These are phyloP conservation scores for Hylodesmum podocarpum DNA, from an alignment of 306 rosid genomes.

Conservation along the genomic window DNA sequence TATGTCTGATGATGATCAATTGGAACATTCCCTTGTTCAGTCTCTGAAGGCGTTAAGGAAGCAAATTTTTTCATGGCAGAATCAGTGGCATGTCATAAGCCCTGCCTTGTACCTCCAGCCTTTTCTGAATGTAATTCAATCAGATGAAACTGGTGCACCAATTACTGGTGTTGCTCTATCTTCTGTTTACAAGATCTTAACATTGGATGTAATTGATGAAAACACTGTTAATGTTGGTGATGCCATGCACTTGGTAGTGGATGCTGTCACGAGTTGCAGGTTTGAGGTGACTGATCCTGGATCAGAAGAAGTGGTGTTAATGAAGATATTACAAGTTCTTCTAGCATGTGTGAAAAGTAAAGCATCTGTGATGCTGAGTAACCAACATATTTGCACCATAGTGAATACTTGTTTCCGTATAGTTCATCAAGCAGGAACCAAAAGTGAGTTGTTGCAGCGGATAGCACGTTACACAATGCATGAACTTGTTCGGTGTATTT, in stretches of 20 bases:
- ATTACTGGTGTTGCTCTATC: constrained; percentile 94
- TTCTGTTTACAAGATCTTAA: constrained; percentile 89
- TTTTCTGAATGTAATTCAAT: constrained; percentile 88
- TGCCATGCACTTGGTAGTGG: constrained; percentile 93
- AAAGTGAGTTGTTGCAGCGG: constrained; percentile 93
- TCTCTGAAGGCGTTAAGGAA: constrained; percentile 79
- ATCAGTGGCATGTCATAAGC: constrained; percentile 80
- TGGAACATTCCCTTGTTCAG: constrained; percentile 84
- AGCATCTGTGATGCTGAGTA: constrained; percentile 86
- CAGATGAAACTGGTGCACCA: constrained; percentile 96
- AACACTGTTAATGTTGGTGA: constrained; percentile 73
- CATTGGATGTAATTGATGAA: constrained; percentile 84
- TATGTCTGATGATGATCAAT: constrained; percentile 89
- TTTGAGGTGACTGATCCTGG: constrained; percentile 99
- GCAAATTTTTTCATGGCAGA: constrained; percentile 79
- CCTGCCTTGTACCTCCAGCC: constrained; percentile 87
- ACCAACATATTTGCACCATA: constrained; percentile 89
- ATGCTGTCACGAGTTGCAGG: constrained; percentile 94
- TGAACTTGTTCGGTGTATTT: constrained; percentile 87
- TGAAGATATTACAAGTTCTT: constrained; percentile 95
- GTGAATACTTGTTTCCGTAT: constrained; percentile 94
- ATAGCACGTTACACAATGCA: constrained; percentile 96
- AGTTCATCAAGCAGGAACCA: constrained; percentile 94
- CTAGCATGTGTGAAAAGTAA: constrained; percentile 92
- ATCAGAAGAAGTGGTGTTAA: constrained; percentile 91